Percentiles rank a stretch among this genome's conserved stretches.
Conservation (phyloP, 495 filamentous ascomycete species). For the Baudoinia panamericana region DNA sequence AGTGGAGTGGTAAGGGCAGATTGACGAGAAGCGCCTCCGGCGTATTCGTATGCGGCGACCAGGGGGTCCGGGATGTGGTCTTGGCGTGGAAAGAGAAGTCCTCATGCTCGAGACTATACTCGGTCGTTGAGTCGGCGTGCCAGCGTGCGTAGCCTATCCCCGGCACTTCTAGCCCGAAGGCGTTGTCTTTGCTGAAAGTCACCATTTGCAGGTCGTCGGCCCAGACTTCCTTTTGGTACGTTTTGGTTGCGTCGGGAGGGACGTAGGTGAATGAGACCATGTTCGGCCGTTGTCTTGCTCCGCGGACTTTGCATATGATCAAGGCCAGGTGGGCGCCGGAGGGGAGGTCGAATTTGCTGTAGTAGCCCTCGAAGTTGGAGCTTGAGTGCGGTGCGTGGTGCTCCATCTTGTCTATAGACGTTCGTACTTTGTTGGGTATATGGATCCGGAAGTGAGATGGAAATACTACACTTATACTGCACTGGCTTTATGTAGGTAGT, state of each 20-base stretch:
- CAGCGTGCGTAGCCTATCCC: constrained; percentile 23
- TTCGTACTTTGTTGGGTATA: no score
- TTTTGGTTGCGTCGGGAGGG: constrained; percentile 22
- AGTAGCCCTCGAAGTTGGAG: constrained; percentile 36
- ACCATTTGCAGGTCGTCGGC: constrained; percentile 20
- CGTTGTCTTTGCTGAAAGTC: constrained; percentile 17
- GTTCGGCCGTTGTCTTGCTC: constrained; percentile 27
- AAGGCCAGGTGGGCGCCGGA: constrained; percentile 28
- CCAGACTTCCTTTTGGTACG: constrained; percentile 28
- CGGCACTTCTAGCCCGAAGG: constrained; percentile 25
- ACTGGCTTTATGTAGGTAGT: no score
- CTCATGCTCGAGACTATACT: constrained; percentile 22
- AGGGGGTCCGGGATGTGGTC: constrained; percentile 25
- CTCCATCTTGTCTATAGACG: no score
- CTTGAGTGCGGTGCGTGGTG: constrained; percentile 26
- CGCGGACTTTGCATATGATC: constrained; percentile 29
- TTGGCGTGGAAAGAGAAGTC: constrained; percentile 27
- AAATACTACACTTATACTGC: no score
- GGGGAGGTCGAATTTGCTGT: constrained; percentile 34
- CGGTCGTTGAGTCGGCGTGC: constrained; percentile 20
- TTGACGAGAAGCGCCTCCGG: constrained; percentile 25
- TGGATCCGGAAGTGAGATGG: no score
- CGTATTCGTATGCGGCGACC: constrained; percentile 22
- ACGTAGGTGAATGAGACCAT: constrained; percentile 36
- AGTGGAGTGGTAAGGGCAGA: constrained; percentile 36